Evolutionary conservation across 1,284 basidiomycete genomes (phyloP), one percentile per base, ranked within the genome.

Genomic region (Ganoderma leucocontextum): DNA sequence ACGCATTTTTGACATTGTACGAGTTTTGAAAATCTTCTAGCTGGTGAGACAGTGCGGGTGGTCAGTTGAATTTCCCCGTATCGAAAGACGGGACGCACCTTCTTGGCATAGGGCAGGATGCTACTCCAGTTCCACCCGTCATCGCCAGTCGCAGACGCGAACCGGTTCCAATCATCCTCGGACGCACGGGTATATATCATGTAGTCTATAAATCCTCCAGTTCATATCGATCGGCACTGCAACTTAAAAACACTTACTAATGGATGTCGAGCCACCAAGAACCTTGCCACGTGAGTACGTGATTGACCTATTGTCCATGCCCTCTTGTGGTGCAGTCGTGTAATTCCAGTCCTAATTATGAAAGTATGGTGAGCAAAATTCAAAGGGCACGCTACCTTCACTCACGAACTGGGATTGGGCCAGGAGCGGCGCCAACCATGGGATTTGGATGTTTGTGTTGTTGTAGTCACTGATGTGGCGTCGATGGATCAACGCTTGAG

Each of bases 171-270:
- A 35, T 77, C 78, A 33, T 82, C 81, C 29, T 75, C 64, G 0
- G 82, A 78, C 1, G 82, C 84, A 19, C 84, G 78, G 15, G 78
- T 81, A 71, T 82, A 85, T 2, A 78, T 76, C 80, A 84, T 78
- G 35, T 71, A 79, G 72, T 86, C 84, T 85, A 53, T 13, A 29
- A 22, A 60, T 29, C 25, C 44, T 3, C 8, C n/a, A 5, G 25
- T 52, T 10, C 12, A 15, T 25, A 29, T 52, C 2, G 12, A 29
- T 29, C 22, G 4, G 49, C 49, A 52, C 12, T 29, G 6, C 10
- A 15, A 29, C 25, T 52, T 25, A 7, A 29, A 29, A 29, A 52
- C 7, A 65, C 73, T 44, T 44, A 78, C 76, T 78, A 60, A 75
- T 73, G 44, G 73, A 69, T 36, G 71, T 77, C n/a, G 68, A 73